Percentiles rank a stretch among this genome's conserved stretches.
Conservation (phyloP, 1,284 basidiomycete species). For the Moesziomyces antarcticus region DNA sequence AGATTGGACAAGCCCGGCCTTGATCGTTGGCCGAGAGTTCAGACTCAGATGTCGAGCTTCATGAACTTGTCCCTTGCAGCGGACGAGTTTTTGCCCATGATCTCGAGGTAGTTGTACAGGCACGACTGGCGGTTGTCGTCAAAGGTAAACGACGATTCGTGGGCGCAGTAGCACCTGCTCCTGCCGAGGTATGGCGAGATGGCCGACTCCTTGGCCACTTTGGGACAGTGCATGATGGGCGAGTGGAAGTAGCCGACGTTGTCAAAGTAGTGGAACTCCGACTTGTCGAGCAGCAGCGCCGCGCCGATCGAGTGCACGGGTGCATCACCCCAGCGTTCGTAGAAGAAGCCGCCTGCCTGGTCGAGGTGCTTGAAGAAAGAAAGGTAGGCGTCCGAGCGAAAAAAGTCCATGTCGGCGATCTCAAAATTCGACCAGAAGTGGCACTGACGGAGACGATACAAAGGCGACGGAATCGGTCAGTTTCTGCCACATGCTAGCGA, state of each 20-base stretch:
- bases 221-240: conserved; percentile 60
- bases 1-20: no score
- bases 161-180: conserved; percentile 32
- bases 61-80: conserved; percentile 11
- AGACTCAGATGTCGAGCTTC: conserved; percentile 11
- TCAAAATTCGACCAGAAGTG: conserved; percentile 78
- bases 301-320: conserved; percentile 70
- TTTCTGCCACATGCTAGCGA: background rate
- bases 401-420: conserved; percentile 80
- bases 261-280: conserved; percentile 58
- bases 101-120: conserved; percentile 31
- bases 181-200: conserved; percentile 32
- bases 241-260: conserved; percentile 63
- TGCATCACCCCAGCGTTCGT: conserved; percentile 83
- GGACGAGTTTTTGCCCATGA: conserved; percentile 28
- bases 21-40: no score
- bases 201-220: conserved; percentile 4
- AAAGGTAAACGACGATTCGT: conserved; percentile 36
- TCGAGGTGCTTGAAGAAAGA: conserved; percentile 84
- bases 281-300: conserved; percentile 52
- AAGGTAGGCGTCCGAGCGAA: conserved; percentile 79
- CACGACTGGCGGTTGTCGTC: conserved; percentile 30
- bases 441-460: conserved; percentile 69
- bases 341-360: conserved; percentile 75
- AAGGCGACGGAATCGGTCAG: background rate